phyloP scores from a whole-genome alignment of 192 early-diverging fungal species.

The Jimgerdemannia lactiflua region DNA sequence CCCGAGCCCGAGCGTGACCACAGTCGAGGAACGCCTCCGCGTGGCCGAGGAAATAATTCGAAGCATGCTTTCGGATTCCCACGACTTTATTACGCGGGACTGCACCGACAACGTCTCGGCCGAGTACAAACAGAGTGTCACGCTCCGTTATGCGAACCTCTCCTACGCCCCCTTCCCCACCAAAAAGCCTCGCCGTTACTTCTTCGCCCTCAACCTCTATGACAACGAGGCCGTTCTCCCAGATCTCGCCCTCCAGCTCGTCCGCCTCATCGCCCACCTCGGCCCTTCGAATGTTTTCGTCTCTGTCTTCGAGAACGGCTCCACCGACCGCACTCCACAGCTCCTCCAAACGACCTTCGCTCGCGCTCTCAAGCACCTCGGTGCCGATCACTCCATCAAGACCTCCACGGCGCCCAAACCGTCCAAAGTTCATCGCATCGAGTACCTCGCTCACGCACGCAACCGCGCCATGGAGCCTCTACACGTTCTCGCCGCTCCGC shows the following conservation, averaged over 20 bases:
- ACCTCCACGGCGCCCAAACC: slow-evolving; percentile 11
- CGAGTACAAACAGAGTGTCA: background rate
- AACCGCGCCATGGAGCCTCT: slow-evolving; percentile 42
- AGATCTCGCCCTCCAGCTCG: slow-evolving; percentile 34
- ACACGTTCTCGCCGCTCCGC: slow-evolving; percentile 1
- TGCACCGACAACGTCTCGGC: background rate
- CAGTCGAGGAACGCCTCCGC: too few relatives aligned
- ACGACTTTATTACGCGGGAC: background rate
- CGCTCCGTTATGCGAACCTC: background rate
- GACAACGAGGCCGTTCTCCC: slow-evolving; percentile 40
- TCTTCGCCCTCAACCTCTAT: slow-evolving; percentile 35
- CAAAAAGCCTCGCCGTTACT: background rate
- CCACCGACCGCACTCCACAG: slow-evolving; percentile 30
- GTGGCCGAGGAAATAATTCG: too few relatives aligned
- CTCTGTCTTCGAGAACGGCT: slow-evolving; percentile 47
- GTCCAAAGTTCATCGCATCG: slow-evolving; percentile 31
- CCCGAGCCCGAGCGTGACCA: too few relatives aligned
- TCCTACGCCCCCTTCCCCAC: background rate
- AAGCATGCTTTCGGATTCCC: background rate
- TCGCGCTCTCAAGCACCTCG: slow-evolving; percentile 10
- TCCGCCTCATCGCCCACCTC: slow-evolving; percentile 28
- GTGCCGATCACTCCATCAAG: slow-evolving; percentile 24
- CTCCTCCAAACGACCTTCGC: slow-evolving; percentile 23
- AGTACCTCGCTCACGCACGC: slow-evolving; percentile 41
- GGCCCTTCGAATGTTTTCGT: slow-evolving; percentile 32